A percentile compares a stretch with the other conserved stretches of the same genome.
These are phyloP conservation scores for Fusarium sp. DNA, from an alignment of 2,329 filamentous ascomycete genomes.

Conservation along the genomic window DNA sequence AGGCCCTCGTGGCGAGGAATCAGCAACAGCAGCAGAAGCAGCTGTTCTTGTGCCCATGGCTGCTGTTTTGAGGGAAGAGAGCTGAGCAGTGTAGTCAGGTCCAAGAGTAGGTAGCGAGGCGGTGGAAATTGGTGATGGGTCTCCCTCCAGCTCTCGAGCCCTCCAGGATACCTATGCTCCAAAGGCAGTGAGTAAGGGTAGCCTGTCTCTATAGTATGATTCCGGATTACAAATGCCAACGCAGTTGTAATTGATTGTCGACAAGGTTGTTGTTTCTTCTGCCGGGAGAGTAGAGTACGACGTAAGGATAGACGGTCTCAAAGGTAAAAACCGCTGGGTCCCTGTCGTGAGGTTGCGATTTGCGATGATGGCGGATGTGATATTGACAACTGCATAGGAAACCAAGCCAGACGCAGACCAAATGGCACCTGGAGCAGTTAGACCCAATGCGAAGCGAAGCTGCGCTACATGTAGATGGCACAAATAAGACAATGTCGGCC, in stretches of 20 bases:
- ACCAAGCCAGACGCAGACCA: slow-evolving; percentile 16
- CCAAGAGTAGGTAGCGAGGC: neutral
- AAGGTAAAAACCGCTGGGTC: slow-evolving; percentile 16
- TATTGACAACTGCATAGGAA: slow-evolving; percentile 21
- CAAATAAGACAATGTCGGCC: slow-evolving; percentile 19
- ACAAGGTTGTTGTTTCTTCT: slow-evolving; percentile 19
- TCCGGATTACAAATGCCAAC: slow-evolving; percentile 20
- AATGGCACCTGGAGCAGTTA: slow-evolving; percentile 26
- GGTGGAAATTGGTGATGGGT: slow-evolving; percentile 12
- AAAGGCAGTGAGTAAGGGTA: slow-evolving; percentile 32
- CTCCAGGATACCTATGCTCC: slow-evolving; percentile 29
- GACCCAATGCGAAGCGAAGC: slow-evolving; percentile 27
- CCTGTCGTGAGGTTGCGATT: slow-evolving; percentile 23
- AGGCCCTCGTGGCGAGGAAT: slow-evolving; percentile 46
- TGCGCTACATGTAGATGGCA: slow-evolving; percentile 25
- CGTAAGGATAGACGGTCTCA: slow-evolving; percentile 8
- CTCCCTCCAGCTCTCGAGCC: slow-evolving; percentile 3
- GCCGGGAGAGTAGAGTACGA: slow-evolving; percentile 12
- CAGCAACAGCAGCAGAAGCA: slow-evolving; percentile 36
- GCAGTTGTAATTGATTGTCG: slow-evolving; percentile 13
- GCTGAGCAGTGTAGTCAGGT: slow-evolving; percentile 27
- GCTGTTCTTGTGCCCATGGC: slow-evolving; percentile 44
- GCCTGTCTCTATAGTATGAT: slow-evolving; percentile 5
- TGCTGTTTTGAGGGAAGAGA: slow-evolving; percentile 18
- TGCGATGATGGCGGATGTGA: slow-evolving; percentile 31